Conservation (phyloP, 2,329 filamentous ascomycete species). For the Colletotrichum kahawae region DNA sequence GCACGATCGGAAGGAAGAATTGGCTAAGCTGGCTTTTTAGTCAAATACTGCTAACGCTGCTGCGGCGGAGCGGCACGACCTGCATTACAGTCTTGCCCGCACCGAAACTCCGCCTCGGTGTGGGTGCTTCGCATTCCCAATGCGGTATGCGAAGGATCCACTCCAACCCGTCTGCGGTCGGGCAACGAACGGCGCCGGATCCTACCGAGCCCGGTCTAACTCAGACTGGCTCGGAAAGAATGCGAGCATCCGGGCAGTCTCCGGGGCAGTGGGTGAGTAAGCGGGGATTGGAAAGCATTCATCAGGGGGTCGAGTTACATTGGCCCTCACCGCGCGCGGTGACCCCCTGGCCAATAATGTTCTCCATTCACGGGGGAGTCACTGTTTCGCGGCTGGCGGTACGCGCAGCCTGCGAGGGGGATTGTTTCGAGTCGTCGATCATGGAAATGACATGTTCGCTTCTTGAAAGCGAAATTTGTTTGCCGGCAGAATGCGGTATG, state of each 20-base stretch:
- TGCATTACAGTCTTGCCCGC: neutral
- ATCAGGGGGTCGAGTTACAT: neutral
- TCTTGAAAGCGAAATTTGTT: neutral
- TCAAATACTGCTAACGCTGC: neutral
- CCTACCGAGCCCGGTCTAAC: neutral
- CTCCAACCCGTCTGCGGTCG: neutral
- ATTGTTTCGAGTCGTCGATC: constrained; percentile 1
- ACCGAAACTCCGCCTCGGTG: neutral
- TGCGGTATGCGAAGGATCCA: neutral
- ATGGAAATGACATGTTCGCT: neutral
- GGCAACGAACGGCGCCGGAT: neutral
- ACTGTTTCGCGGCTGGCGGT: neutral
- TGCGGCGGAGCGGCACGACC: neutral
- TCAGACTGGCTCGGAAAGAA: neutral
- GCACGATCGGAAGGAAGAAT: neutral
- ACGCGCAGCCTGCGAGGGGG: neutral
- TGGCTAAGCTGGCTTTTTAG: neutral
- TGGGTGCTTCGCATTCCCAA: constrained; percentile 4
- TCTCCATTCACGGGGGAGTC: neutral
- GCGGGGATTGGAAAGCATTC: neutral
- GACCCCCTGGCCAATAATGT: neutral
- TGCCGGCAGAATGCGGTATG: neutral
- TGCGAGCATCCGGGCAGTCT: neutral
- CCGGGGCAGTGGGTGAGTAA: neutral
- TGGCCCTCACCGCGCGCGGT: neutral